A percentile compares a stretch with the other conserved stretches of the same genome.
phyloP scores from a whole-genome alignment of 176 grass and related monocot species.

The Lolium perenne region DNA sequence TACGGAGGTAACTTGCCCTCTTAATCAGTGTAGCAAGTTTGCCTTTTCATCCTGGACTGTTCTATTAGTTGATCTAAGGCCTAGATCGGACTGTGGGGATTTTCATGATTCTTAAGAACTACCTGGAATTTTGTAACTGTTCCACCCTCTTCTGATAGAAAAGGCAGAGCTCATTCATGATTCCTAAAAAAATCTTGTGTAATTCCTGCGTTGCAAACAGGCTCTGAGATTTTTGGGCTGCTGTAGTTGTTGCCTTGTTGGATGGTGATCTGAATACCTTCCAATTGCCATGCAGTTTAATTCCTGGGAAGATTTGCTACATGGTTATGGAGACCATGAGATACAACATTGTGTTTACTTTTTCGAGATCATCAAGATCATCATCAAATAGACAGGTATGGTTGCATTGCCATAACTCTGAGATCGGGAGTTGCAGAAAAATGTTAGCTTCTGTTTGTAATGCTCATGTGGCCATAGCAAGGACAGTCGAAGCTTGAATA shows the following conservation, averaged over 20 bases:
- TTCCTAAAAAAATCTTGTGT: not conserved
- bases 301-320: slow-evolving; percentile 10
- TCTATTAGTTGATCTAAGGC: not conserved
- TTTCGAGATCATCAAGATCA: not conserved
- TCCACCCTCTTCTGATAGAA: not conserved
- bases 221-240: not conserved
- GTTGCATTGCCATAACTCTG: not conserved
- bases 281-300: not conserved
- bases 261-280: not conserved
- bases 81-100: not conserved
- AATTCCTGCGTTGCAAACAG: not conserved
- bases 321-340: not conserved
- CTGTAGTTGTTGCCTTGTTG: not conserved
- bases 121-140: not conserved
- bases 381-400: not conserved
- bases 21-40: not conserved
- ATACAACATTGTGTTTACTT: not conserved
- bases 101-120: not conserved
- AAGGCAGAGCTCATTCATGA: not conserved
- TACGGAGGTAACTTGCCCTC: not conserved
- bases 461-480: not conserved
- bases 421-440: not conserved
- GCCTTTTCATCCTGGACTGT: not conserved
- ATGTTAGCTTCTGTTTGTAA: not conserved
- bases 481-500: not conserved